A percentile compares a stretch with the other conserved stretches of the same genome.
Evolutionary conservation across 352 stramenopile genomes (phyloP).

Genomic region (Phytopythium sindhum): DNA sequence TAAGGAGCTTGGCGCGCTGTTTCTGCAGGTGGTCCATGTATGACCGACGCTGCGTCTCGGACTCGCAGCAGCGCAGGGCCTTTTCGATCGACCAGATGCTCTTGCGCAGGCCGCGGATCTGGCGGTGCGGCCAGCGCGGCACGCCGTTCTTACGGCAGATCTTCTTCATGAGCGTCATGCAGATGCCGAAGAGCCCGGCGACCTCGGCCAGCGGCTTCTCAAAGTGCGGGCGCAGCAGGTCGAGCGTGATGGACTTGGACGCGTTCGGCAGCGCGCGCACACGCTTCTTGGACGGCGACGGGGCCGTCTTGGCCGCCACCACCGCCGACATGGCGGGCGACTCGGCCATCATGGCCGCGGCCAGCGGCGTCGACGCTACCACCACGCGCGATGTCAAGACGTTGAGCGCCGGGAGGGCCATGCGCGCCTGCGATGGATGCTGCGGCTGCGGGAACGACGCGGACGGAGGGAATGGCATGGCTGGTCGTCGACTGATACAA

Average conservation of each 20-base stretch:
- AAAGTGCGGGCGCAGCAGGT: constrained; percentile 69
- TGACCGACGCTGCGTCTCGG: constrained; percentile 52
- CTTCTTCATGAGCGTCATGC: constrained; percentile 85
- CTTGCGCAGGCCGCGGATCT: constrained; percentile 70
- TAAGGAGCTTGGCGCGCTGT: constrained; percentile 65
- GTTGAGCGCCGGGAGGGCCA: constrained; percentile 55
- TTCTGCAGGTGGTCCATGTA: constrained; percentile 76
- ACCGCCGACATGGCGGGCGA: constrained; percentile 25
- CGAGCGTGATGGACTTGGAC: constrained; percentile 76
- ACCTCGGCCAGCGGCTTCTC: constrained; percentile 74
- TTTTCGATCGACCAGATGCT: constrained; percentile 83
- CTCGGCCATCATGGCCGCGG: constrained; percentile 11
- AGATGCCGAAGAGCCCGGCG: constrained; percentile 73
- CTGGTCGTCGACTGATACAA: constrained; percentile 10
- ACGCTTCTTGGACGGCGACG: constrained; percentile 58
- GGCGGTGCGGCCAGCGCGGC: constrained; percentile 67
- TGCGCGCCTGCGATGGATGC: constrained; percentile 39
- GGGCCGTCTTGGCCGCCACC: constrained; percentile 4
- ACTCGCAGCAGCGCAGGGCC: constrained; percentile 60
- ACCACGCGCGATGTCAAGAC: constrained; percentile 23
- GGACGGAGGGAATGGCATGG: constrained; percentile 2
- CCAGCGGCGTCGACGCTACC: constrained; percentile 14
- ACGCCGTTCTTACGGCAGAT: constrained; percentile 80
- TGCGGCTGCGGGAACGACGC: constrained; percentile 17
- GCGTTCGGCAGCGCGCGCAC: constrained; percentile 67